Base-by-base conservation (phyloP, 805 yeast genomes). In the Nakazawaea pomicola region DNA sequence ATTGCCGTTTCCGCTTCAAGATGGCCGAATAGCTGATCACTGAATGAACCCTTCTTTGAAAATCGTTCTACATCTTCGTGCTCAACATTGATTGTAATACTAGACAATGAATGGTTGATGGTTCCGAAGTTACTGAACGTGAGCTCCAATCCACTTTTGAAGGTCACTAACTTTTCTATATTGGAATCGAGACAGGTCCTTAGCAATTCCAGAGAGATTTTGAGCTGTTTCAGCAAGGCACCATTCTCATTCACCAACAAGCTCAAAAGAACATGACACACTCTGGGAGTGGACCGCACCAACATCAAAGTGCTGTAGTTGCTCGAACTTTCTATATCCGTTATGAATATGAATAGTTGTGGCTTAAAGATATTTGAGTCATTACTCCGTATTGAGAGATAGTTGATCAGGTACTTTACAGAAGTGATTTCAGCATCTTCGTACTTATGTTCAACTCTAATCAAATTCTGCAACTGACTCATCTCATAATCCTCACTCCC, bases 1-100 rank as follows among this genome's bases (percentile, higher is more conserved):
- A 63, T 51, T 1, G 61, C 51, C 2, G 65, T 52, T 29, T 50
- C 47, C 5, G 40, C 17, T 11, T 40, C 29, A 16, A 62, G 38
- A 41, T 54, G 50, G 1, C 43, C 33, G 38, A 51, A 58, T 27
- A 61, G 36, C 6, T 33, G 11, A 1, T 45, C 40, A 7, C 52
- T 33, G 39, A 60, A 49, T 2, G 34, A 36, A 1, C 38, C 2
- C 39, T 20, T 14, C 19, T 19, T 16, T 12, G 18, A 24, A 29
- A 57, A 51, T 12, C 43, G 49, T 11, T 27, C 33, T 14, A 61
- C 36, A 28, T 62, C 63, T 2, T 41, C 29, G 4, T 41, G 46
- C 2, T 47, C 47, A 4, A 62, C 30, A 33, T 51, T 53, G 2
- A 63, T 44, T 2, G 55, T 29, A 3, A 62, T 53, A 6, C 51